A percentile compares a stretch with the other conserved stretches of the same genome.
phyloP scores from a whole-genome alignment of 148 eudicot species.

The Salicornia ramosissima region DNA sequence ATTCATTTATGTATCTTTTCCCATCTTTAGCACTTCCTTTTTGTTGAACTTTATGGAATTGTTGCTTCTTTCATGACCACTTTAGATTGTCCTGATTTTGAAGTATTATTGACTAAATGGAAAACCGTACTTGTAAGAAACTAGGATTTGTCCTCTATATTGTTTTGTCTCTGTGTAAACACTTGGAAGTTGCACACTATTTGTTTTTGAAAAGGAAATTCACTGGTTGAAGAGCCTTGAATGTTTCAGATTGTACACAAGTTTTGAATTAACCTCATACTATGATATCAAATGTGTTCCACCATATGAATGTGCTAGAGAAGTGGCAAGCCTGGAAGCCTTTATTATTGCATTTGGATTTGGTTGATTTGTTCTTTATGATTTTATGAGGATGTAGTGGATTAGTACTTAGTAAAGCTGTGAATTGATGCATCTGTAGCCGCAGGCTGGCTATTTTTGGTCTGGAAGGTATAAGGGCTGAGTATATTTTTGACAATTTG shows the following conservation, averaged over 20 bases:
- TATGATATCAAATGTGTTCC: background rate
- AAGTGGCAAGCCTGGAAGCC: background rate
- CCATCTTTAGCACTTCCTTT: background rate
- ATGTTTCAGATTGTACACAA: background rate
- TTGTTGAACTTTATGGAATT: background rate
- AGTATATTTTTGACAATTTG: background rate
- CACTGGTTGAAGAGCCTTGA: background rate
- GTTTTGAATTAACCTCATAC: background rate
- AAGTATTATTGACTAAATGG: background rate
- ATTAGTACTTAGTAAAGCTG: background rate
- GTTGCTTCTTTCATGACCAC: background rate
- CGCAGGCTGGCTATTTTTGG: background rate
- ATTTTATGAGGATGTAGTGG: background rate
- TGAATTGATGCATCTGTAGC: background rate
- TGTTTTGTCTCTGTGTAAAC: background rate
- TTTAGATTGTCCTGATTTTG: background rate
- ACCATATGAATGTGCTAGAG: background rate
- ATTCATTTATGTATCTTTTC: background rate
- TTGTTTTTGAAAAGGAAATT: background rate
- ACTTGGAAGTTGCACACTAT: background rate
- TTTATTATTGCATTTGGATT: background rate
- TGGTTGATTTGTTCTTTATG: background rate
- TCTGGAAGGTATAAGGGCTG: background rate
- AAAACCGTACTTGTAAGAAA: background rate
- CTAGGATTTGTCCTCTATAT: background rate